Conservation (phyloP, 352 stramenopile species). For the Globisporangium splendens region DNA sequence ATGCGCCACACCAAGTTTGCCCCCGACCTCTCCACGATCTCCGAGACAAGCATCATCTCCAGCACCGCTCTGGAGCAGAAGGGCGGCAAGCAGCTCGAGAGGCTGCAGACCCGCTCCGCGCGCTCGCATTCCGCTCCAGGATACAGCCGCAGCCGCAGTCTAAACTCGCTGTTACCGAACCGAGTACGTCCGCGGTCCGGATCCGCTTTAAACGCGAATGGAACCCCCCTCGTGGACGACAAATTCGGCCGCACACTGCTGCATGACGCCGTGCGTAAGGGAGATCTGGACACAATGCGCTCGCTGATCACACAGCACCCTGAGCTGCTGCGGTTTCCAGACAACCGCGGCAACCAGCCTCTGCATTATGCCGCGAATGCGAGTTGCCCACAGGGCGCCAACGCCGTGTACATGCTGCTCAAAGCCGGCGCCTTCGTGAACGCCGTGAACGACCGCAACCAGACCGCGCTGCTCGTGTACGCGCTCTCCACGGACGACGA, state of each 20-base stretch:
- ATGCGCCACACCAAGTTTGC: slow-evolving; percentile 50
- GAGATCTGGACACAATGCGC: slow-evolving; percentile 34
- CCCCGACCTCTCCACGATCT: slow-evolving; percentile 53
- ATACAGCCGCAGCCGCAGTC: background rate
- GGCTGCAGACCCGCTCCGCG: slow-evolving; percentile 6
- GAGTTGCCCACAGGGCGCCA: slow-evolving; percentile 22
- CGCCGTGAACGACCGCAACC: slow-evolving; percentile 40
- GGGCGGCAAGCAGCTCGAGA: slow-evolving; percentile 12
- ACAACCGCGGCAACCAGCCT: slow-evolving; percentile 56
- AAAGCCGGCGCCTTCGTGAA: slow-evolving; percentile 49
- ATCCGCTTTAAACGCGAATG: slow-evolving; percentile 1
- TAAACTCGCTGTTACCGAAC: background rate
- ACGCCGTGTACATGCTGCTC: slow-evolving; percentile 45
- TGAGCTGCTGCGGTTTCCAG: slow-evolving; percentile 28
- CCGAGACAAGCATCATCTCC: slow-evolving; percentile 50
- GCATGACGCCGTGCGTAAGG: slow-evolving; percentile 50
- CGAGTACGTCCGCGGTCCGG: slow-evolving; percentile 6
- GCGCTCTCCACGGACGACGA: slow-evolving; percentile 52
- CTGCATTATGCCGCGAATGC: slow-evolving; percentile 54
- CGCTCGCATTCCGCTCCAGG: slow-evolving; percentile 12
- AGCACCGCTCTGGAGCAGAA: slow-evolving; percentile 8
- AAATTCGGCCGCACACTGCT: slow-evolving; percentile 48
- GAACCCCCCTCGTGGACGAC: slow-evolving; percentile 14
- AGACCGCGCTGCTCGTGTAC: slow-evolving; percentile 51
- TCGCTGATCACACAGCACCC: slow-evolving; percentile 29